Evolutionary conservation across 139 green algal species (phyloP), one percentile per base, ranked within the genome.

Genomic region (Picocystis salinarum): DNA sequence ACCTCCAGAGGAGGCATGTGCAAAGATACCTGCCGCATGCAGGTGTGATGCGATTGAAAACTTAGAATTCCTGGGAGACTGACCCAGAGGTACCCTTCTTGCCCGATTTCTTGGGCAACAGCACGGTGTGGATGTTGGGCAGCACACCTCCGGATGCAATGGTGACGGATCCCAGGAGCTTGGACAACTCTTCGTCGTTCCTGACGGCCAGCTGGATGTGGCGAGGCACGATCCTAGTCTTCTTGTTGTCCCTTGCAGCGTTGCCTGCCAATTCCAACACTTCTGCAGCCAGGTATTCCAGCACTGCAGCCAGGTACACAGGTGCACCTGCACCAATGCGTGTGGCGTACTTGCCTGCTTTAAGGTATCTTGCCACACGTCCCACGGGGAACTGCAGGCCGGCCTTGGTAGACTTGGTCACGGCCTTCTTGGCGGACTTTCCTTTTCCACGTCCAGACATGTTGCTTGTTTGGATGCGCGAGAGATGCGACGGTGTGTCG

Each of bases 221-320:
- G 23, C 64, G 36, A 6, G 62, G 53, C n/a, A 66, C 49, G 55
- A 92, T 91, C 49, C 79, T 73, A 31, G 67, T 85, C 75, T 91
- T 89, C 69, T 91, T 91, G 73, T 91, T 92, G 69, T 92, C 80
- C 31, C 79, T 66, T 30, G 80, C 70, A 31, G 80, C 80, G 53
- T 87, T 90, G 49, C 79, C 76, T 20, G 71, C 69, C 42, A 87
- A 64, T 66, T 91, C 79, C 28, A 87, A 62, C 23, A 87, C 67
- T 64, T 86, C 76, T 29, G 70, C 76, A 13, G 70, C 63, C 36
- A 89, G 64, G 66, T 86, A 89, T 62, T 89, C 77, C 33, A 89
- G 60, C 18, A 89, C 77, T 17, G 73, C 69, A n/a, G 71, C 73
- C 28, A 82, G 53, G 63, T 82, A 82, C 17, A 79, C 67, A 23